Percentiles rank a stretch among this genome's conserved stretches.
phyloP scores from a whole-genome alignment of 345 rosid genomes.

The Hevea brasiliensis region DNA sequence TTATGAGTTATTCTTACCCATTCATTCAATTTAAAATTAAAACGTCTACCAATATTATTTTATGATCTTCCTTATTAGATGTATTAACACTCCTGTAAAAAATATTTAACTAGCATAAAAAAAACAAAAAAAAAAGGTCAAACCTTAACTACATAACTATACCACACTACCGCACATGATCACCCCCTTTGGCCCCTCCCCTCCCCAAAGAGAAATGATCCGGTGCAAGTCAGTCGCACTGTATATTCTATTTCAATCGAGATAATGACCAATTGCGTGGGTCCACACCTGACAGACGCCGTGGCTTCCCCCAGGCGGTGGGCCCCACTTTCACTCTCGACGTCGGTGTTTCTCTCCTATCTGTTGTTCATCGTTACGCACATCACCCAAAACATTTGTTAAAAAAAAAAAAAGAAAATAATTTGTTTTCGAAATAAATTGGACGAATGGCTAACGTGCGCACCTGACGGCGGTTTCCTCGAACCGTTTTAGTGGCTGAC shows the following conservation, averaged over 20 bases:
- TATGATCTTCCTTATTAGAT: too few relatives aligned
- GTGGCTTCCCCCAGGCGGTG: slow-evolving; percentile 25
- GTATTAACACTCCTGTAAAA: too few relatives aligned
- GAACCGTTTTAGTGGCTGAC: slow-evolving; percentile 71
- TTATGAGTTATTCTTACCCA: too few relatives aligned
- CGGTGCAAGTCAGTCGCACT: slow-evolving; percentile 14
- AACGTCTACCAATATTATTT: too few relatives aligned
- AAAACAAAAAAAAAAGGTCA: too few relatives aligned
- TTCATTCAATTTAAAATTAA: too few relatives aligned
- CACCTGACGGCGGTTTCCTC: slow-evolving; percentile 88
- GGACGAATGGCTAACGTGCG: slow-evolving; percentile 4
- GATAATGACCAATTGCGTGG: slow-evolving; percentile 13
- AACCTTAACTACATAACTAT: not conserved
- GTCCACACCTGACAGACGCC: slow-evolving; percentile 31
- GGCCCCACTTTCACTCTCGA: slow-evolving; percentile 40
- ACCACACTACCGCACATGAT: slow-evolving; percentile 31
- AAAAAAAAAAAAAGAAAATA: not conserved
- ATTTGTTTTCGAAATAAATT: not conserved
- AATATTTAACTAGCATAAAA: too few relatives aligned
- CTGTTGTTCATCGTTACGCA: not conserved
- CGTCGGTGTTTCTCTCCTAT: not conserved
- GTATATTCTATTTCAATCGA: slow-evolving; percentile 29
- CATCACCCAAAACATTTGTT: not conserved
- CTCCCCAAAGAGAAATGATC: slow-evolving; percentile 17
- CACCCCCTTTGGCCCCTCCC: too few relatives aligned